Evolutionary conservation across 495 filamentous ascomycete species (phyloP), one percentile per base, ranked within the genome.

Genomic region (Hapsidospora chrysogenum): DNA sequence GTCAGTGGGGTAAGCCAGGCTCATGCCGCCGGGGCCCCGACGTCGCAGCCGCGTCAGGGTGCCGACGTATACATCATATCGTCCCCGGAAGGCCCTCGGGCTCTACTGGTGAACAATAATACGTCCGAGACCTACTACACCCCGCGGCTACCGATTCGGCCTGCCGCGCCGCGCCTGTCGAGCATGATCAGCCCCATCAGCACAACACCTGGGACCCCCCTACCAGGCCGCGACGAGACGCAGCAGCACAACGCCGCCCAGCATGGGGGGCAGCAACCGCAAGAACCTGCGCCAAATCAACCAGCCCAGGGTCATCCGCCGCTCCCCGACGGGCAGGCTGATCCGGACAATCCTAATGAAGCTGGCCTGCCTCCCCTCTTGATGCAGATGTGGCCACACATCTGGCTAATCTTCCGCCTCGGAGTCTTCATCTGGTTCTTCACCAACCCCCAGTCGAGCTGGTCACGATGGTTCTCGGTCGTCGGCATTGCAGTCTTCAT

Each of bases 391-490:
- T 56, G 71, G 44, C 58, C 74, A 33, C 67, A 72, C 16, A 47
- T 89, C 15, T 92, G 83, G 83, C 64, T 89, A 13, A 56, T 89
- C n/a, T 54, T 83, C 30, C 72, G 83, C 20, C 53, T 94, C 14
- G 68, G 74, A 29, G 66, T 76, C 32, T 82, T 92, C 53, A 70
- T 82, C 23, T 87, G 79, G 60, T 72, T 85, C 52, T 80, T 87
- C 41, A 80, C 78, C 13, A 70, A 73, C 6, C 70, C 72, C n/a
- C 70, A 73, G 18, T 69, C 76, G 3, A 66, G 58, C 29, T 85
- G 76, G 76, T 66, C 69, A 6, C 70, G 82, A 22, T 74, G 71
- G 41, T 38, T 81, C 11, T 67, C 78, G 18, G 62, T 87, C 22
- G 55, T 66, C n/a, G 44, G 67, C 2, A 55, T 77, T 10, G 65